Base-by-base conservation (phyloP, 2,329 filamentous ascomycete species). In the Elsinoe perseae region DNA sequence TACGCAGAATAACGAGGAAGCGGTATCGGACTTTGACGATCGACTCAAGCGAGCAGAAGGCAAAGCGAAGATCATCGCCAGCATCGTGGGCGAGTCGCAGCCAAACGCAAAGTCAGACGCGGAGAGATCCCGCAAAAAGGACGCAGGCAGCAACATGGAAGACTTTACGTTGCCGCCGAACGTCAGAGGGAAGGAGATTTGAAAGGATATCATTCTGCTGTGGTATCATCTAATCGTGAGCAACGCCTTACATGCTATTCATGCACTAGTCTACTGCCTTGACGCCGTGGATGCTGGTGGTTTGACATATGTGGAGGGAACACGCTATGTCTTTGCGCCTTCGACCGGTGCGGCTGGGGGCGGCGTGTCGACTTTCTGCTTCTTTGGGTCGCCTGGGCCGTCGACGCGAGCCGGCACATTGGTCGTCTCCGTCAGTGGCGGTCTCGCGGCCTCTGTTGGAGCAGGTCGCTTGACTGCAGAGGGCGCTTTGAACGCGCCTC, bases 1-100 rank as follows among this genome's bases (percentile, higher is more conserved):
- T 14, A 91, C 84, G 18, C 79, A 85, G 58, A 98, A 98, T 67
- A 86, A 82, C 3, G 92, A 97, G 67, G 89, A 95, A 46, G 85
- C 86, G 0, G 90, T 98, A 20, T 86, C 86, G 52, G 91, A 96
- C 65, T 91, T 95, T 65, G 93, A 98, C 65, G 89, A 96, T 68
- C 79, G 91, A 10, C 68, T 95, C 36, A 93, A 91, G 72, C 81
- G 88, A 61, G 92, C 90, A 3, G 81, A 83, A 63, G 86, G 86
- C 2, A 96, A 95, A 69, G 81, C 82, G 1, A 95, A 92, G 71
- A 80, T 98, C 46, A 83, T 97, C 43, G 86, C 93, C 69, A 84
- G 84, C 59, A 83, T 88, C 8, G 65, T 80, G 23, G 79, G 80
- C 6, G 78, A 80, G 62, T 57, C 46, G 34, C 34, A 25, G 32